Percentiles rank a stretch among this genome's conserved stretches.
Conservation (phyloP, 2,329 filamentous ascomycete species). For the Aureobasidium namibiae region DNA sequence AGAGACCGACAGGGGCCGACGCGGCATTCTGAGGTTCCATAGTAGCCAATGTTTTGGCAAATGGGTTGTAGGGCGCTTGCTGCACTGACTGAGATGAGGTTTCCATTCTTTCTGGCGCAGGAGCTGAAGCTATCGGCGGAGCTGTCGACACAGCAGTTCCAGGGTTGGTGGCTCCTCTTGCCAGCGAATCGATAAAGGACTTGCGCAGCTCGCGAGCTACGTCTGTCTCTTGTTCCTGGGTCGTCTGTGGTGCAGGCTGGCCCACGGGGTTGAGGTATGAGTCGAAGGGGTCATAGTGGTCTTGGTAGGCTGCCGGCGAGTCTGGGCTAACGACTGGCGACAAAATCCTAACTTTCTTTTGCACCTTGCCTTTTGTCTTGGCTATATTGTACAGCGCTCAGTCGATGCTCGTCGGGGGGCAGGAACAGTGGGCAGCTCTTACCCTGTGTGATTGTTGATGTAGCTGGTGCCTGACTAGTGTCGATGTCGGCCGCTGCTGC, state of each 20-base stretch:
- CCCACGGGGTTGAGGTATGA: slow-evolving; percentile 1
- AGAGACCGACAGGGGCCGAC: not conserved
- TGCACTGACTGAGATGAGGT: not conserved
- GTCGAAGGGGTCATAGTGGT: slow-evolving; percentile 10
- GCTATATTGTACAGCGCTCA: not conserved
- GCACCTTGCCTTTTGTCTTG: slow-evolving; percentile 9
- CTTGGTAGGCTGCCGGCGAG: slow-evolving; percentile 3
- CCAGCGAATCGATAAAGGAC: slow-evolving; percentile 9
- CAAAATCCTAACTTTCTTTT: slow-evolving; percentile 11
- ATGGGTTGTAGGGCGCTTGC: slow-evolving; percentile 28
- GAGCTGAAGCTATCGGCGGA: not conserved
- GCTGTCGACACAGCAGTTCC: not conserved
- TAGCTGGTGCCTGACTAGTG: not conserved
- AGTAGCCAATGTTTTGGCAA: slow-evolving; percentile 25
- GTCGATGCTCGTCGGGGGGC: not conserved
- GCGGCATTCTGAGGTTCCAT: slow-evolving; percentile 18
- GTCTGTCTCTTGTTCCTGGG: not conserved
- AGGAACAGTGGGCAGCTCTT: not conserved
- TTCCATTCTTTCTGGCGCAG: not conserved
- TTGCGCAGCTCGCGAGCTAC: slow-evolving; percentile 4
- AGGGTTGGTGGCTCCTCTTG: not conserved
- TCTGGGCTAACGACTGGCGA: slow-evolving; percentile 10
- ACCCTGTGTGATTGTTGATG: not conserved
- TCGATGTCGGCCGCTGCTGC: slow-evolving; percentile 3
- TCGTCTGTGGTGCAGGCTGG: not conserved